A percentile compares a stretch with the other conserved stretches of the same genome.
Evolutionary conservation across 371 early-diverging fungal species (phyloP).

Genomic region (Mucor mucedo): DNA sequence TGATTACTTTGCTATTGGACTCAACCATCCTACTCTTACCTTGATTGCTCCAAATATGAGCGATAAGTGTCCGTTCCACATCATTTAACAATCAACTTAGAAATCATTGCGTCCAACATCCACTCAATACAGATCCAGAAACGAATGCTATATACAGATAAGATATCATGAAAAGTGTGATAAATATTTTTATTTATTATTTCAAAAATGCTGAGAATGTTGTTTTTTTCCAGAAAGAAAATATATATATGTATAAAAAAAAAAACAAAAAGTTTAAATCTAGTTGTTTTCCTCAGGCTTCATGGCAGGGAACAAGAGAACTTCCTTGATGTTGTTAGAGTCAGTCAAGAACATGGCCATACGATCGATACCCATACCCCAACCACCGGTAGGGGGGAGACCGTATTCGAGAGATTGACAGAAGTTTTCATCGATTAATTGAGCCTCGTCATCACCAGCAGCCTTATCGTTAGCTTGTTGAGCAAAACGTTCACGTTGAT

Average conservation of each 20-base stretch:
- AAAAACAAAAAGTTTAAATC: neutral
- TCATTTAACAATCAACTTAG: no score
- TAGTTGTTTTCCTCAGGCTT: slow-evolving; percentile 71
- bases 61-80: no score
- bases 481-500: slow-evolving; percentile 96
- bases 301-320: slow-evolving; percentile 87
- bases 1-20: no score
- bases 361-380: slow-evolving; percentile 99
- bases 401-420: slow-evolving; percentile 98
- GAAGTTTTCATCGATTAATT: slow-evolving; percentile 98
- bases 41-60: no score
- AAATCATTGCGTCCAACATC: no score
- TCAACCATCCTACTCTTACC: no score
- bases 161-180: no score
- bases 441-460: slow-evolving; percentile 99
- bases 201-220: no score
- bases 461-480: slow-evolving; percentile 97
- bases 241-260: neutral
- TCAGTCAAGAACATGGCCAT: slow-evolving; percentile 99
- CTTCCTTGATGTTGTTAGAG: slow-evolving; percentile 92
- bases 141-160: no score
- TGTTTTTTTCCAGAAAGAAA: no score
- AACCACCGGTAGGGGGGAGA: slow-evolving; percentile 98
- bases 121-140: no score
- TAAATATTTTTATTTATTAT: no score